These are phyloP conservation scores for Prunus mume DNA, from an alignment of 306 rosid genomes.

Conservation along the genomic window DNA sequence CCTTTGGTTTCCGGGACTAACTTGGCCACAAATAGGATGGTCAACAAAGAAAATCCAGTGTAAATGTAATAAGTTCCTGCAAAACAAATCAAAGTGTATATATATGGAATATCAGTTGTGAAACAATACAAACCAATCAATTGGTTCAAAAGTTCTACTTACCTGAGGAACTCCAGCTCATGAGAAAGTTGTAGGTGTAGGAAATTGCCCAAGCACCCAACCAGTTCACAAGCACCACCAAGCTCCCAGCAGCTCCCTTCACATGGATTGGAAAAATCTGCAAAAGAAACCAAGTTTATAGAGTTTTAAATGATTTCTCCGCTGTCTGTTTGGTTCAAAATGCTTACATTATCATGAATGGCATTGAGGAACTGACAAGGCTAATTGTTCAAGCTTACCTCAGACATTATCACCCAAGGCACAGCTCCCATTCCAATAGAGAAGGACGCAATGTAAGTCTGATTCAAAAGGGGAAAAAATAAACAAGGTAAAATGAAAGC, in stretches of 20 bases:
- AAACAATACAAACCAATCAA: background rate
- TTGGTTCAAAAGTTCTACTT: slow-evolving; percentile 3
- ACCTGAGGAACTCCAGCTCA: slow-evolving; percentile 80
- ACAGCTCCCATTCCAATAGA: slow-evolving; percentile 80
- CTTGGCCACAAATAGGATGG: slow-evolving; percentile 66
- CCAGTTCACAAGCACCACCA: slow-evolving; percentile 75
- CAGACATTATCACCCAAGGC: slow-evolving; percentile 95
- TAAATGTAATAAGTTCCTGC: slow-evolving; percentile 73
- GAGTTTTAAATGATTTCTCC: background rate
- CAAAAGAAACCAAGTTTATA: background rate
- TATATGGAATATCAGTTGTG: background rate
- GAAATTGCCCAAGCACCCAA: slow-evolving; percentile 82
- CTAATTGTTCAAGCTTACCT: slow-evolving; percentile 51
- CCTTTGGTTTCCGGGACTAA: slow-evolving; percentile 93
- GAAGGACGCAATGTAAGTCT: slow-evolving; percentile 66
- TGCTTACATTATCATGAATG: background rate
- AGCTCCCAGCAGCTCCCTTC: slow-evolving; percentile 81
- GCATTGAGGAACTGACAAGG: background rate
- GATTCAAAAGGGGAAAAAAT: slow-evolving; percentile 14
- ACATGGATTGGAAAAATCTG: slow-evolving; percentile 80
- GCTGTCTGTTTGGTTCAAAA: background rate
- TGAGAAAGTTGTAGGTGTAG: slow-evolving; percentile 73
- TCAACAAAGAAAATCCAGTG: slow-evolving; percentile 58
- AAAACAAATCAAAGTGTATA: slow-evolving; percentile 5
- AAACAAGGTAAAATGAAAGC: background rate